A percentile compares a stretch with the other conserved stretches of the same genome.
Conservation (phyloP, 179 eudicot species). For the Silene coronaria region DNA sequence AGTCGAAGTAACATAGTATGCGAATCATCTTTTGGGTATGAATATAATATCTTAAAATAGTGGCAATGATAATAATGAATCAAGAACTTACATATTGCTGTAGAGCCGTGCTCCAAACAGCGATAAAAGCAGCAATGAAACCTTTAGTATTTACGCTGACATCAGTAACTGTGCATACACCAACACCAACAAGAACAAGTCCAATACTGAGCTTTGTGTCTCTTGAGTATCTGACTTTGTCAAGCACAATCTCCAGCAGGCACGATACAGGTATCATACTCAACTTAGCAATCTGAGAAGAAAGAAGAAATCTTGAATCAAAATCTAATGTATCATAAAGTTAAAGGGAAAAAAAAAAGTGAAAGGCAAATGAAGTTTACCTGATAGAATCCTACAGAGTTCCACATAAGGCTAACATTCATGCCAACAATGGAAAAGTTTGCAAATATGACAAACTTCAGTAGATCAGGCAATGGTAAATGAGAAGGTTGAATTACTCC, state of each 20-base stretch:
- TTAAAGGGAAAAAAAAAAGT: not conserved
- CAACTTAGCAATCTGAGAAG: constrained; percentile 35
- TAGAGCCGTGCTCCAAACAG: constrained; percentile 42
- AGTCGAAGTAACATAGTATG: too few relatives aligned
- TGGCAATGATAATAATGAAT: not conserved
- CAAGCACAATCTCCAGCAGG: constrained; percentile 34
- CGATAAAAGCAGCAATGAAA: constrained; percentile 34
- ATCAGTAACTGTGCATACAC: constrained; percentile 41
- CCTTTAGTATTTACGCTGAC: constrained; percentile 39
- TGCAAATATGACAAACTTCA: constrained; percentile 36
- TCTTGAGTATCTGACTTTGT: constrained; percentile 37
- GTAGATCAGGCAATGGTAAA: constrained; percentile 31
- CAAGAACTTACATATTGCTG: constrained; percentile 35
- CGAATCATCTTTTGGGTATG: too few relatives aligned
- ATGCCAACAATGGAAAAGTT: constrained; percentile 41
- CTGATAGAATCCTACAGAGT: constrained; percentile 42
- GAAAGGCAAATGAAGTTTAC: constrained; percentile 13
- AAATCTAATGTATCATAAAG: not conserved
- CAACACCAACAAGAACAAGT: constrained; percentile 37
- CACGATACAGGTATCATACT: constrained; percentile 43
- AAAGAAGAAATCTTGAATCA: not conserved
- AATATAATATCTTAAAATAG: too few relatives aligned
- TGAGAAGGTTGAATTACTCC: constrained; percentile 37
- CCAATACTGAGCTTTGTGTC: constrained; percentile 42
- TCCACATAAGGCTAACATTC: constrained; percentile 44